Evolutionary conservation across 164 flowering plant genomes (phyloP), one percentile per base, ranked within the genome.

Genomic region (Stephania cephalantha): DNA sequence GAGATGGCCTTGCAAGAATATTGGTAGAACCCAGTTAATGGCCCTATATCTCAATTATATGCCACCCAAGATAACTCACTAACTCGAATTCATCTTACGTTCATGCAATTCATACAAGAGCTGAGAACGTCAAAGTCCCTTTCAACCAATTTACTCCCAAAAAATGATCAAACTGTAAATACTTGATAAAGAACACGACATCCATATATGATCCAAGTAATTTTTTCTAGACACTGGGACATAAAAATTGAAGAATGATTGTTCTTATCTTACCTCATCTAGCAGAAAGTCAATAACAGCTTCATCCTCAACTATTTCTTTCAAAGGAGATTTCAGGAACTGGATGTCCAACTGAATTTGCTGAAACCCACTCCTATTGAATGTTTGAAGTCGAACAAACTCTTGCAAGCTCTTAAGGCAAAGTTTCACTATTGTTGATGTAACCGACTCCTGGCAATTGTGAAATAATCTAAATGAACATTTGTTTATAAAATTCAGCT

Each of bases 331-430:
- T 82, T 91, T 87, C 65, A 96, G 83, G 85, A 87, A 96, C 83
- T 96, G 98, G 75, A 87, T 86, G 81, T 96, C 99, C 85, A 96
- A 78, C 83, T 96, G 99, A 79, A 96, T 90, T 85, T 96, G 99
- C 81, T 96, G 99, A 77, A 94, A 96, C 73, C 99, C 99, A 78
- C 98, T 92, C 71, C 99, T 84, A 74, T 92, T 94, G 79, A 92
- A 92, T 3, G 98, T 92, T 78, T 92, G 98, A 66, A 94, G 91
- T 68, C 99, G 81, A 66, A 88, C 97, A 83, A 89, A 92, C 82
- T 96, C 97, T 85, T 88, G 98, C 79, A 94, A 81, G 83, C 98
- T 94, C 86, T 96, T 96, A 61, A 96, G 88, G 81, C 92, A 89
- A 52, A 92, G 90, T 78, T 96, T 94, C 65, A 90, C 87, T 15